Evolutionary conservation across 257 asterid species (phyloP), one percentile per base, ranked within the genome.

Genomic region (Scutellaria galericulata): DNA sequence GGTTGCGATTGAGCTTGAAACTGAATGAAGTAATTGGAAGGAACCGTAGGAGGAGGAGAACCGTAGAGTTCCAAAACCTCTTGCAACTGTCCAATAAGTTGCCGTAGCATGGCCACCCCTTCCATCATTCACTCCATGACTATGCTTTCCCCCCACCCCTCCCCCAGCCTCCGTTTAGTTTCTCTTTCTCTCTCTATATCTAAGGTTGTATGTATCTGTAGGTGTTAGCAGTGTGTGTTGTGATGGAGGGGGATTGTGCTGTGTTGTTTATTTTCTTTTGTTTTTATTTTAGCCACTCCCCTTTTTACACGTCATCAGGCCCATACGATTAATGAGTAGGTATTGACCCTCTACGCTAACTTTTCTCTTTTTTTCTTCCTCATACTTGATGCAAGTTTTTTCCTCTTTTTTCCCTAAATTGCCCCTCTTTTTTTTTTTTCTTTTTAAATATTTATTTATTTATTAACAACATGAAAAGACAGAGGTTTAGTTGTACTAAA

Each of bases 21-120:
- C 56, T 84, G 88, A 61, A 79, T 70, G 84, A 82, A 84, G 85
- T 83, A 82, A 85, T 74, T 81, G 76, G 87, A 78, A 67, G 90
- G 80, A 48, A 78, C 71, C 64, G 83, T 10, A 22, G 86, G 75
- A 20, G 85, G 74, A 71, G 86, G 82, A 66, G 90, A 86, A 80
- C 86, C 95, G 83, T 86, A 82, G 85, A 85, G 86, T 64, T 90
- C 85, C 45, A 86, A 73, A 47, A 91, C 79, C 82, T 84, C 86
- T 83, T 89, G 87, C 79, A 89, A 76, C 80, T 91, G 97, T 53
- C 90, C 97, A 78, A 94, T 94, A 64, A 89, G 88, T 83, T 94
- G 97, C 88, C 97, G 86, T 71, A 91, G 85, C 96, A 91, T 91
- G 90, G 91, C 88, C 82, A 86, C 78, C 71, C 79, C 83, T 71